Evolutionary conservation across 2,329 filamentous ascomycete species (phyloP), one percentile per base, ranked within the genome.

Genomic region (Apiospora malaysiana): DNA sequence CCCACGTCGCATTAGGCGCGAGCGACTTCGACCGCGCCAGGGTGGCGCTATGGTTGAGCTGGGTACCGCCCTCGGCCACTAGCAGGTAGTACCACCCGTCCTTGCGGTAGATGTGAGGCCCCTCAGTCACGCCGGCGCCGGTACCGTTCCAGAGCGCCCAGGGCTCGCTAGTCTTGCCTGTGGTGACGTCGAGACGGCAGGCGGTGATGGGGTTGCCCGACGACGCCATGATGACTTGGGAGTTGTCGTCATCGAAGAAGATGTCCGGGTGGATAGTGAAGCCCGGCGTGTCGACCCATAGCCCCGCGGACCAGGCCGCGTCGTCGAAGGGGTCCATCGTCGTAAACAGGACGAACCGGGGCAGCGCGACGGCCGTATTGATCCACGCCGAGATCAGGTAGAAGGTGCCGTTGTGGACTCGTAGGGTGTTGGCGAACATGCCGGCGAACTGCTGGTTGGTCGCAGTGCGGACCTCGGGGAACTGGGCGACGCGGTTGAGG

Each of bases 41-140:
- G 0, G 79, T 81, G 21, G 81, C 75, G 56, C 79, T 78, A 63
- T 85, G 83, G 14, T 79, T 74, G 1, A 75, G 51, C 9, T 76
- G 78, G 0, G 84, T 86, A 6, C 85, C 85, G 0, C 84, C 84
- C 65, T 85, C 83, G 0, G 83, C 81, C 5, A 84, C 84, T 56
- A 85, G 79, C 4, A 85, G 77, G 70, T 85, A 85, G 68, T 83
- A 85, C 66, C 80, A 85, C 0, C 75, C 77, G 5, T 81, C 82
- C 1, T 79, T 79, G 70, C 83, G 83, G 74, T 80, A 79, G 32
- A 83, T 77, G 68, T 83, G 81, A 0, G 82, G 81, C 0, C 82
- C 82, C 66, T 82, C 82, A 0, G 82, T 21, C 75, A 80, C 4
- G 78, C 82, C 21, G 73, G 68, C 74, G 23, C 75, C 74, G 14